Evolutionary conservation across 2,329 filamentous ascomycete species (phyloP).

Genomic region (Colletotrichum plurivorum): DNA sequence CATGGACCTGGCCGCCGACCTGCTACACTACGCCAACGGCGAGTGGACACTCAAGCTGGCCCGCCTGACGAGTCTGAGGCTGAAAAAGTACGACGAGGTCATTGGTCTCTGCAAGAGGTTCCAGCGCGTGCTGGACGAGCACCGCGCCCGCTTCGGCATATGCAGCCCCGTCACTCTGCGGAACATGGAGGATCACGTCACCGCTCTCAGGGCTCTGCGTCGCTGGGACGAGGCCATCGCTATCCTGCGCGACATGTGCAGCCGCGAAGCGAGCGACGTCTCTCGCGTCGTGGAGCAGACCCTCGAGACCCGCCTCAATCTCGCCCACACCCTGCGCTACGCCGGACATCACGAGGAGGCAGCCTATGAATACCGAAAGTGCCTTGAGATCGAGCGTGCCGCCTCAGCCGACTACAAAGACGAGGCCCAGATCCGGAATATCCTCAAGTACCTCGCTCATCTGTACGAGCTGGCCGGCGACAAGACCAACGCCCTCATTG

Average conservation of each 20-base stretch:
- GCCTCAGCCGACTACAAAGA: slow-evolving; percentile 31
- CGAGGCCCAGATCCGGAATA: slow-evolving; percentile 37
- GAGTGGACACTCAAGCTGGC: slow-evolving; percentile 43
- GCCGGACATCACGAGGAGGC: slow-evolving; percentile 37
- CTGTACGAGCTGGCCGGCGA: slow-evolving; percentile 37
- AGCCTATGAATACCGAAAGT: slow-evolving; percentile 41
- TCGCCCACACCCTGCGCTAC: slow-evolving; percentile 36
- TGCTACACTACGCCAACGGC: slow-evolving; percentile 42
- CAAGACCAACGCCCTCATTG: slow-evolving; percentile 32
- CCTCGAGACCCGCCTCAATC: slow-evolving; percentile 33
- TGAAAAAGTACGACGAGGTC: slow-evolving; percentile 38
- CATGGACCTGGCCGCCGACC: slow-evolving; percentile 41
- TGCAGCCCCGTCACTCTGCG: slow-evolving; percentile 35
- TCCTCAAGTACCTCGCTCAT: slow-evolving; percentile 40
- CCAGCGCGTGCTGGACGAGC: slow-evolving; percentile 38
- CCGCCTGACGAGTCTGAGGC: slow-evolving; percentile 36
- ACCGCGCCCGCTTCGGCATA: slow-evolving; percentile 30
- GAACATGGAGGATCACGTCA: slow-evolving; percentile 40
- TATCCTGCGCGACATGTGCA: slow-evolving; percentile 39
- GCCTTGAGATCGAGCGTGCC: slow-evolving; percentile 37
- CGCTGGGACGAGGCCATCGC: slow-evolving; percentile 37
- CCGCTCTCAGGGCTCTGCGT: slow-evolving; percentile 33
- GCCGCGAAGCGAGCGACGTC: slow-evolving; percentile 33
- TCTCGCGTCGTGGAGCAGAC: slow-evolving; percentile 34
- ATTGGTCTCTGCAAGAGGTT: slow-evolving; percentile 38